Evolutionary conservation across 2,329 filamentous ascomycete genomes (phyloP), one percentile per base, ranked within the genome.

Genomic region (Clarireedia sp.): DNA sequence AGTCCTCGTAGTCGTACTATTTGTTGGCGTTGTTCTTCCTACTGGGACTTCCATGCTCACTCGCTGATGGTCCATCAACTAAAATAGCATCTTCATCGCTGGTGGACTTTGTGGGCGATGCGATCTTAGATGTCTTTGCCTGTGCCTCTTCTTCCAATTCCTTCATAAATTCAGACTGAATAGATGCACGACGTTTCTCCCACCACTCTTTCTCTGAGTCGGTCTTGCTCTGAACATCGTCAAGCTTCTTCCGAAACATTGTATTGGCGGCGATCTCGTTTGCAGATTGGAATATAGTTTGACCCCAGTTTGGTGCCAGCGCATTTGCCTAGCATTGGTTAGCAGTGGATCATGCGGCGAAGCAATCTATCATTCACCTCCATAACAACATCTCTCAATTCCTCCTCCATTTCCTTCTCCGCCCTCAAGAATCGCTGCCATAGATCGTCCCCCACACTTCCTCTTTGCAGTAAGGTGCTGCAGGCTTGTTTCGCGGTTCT

Each of bases 381-480:
- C 65, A 85, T 82, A 36, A 97, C 90, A 23, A 97, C 92, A 72
- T 99, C 94, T 65, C 89, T 83, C 59, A 99, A 78, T 74, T 99
- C 94, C 63, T 90, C 89, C 74, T 99, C 91, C 78, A 97, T 95
- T 74, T 99, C 94, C 75, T 95, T 91, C 80, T 99, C 94, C 0
- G 92, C 94, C 50, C 90, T 81, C 72, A 85, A 74, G 72, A 97
- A 96, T 40, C 92, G 80, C 75, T 96, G 89, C 87, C 90, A 96
- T 63, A 99, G 73, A 71, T 99, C 94, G 70, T 99, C 94, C 14
- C 94, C 92, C 1, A 99, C 90, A 67, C 90, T 95, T 48, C 94
- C 94, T 60, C 90, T 80, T 73, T 95, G 90, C 64, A 97, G 73
- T 62, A 99, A 75, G 23, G 85, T 81, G 68, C 87, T 86, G 67